A percentile compares a stretch with the other conserved stretches of the same genome.
Evolutionary conservation across 2,329 filamentous ascomycete species (phyloP).

Genomic region (Fusarium kyushuense): DNA sequence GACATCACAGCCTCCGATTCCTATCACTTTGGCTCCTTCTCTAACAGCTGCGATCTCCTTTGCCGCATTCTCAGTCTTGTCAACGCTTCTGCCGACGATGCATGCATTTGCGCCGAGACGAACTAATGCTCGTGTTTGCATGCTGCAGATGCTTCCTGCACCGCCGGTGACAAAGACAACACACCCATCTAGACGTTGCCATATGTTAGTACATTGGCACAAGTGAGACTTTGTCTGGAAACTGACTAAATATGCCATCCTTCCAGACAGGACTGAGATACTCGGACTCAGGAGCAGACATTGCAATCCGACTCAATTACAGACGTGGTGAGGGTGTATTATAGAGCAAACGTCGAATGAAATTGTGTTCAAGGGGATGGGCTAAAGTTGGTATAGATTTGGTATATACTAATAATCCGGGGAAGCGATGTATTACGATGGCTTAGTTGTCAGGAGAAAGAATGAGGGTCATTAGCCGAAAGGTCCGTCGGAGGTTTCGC

Average conservation of each 20-base stretch:
- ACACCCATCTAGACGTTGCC: conserved; percentile 74
- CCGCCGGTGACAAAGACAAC: conserved; percentile 97
- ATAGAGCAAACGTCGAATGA: not conserved
- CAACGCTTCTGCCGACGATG: conserved; percentile 89
- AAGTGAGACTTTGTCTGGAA: not conserved
- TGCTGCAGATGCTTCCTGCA: conserved; percentile 92
- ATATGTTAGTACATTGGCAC: conserved; percentile 3
- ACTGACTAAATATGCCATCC: conserved; percentile 85
- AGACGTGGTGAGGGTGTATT: not conserved
- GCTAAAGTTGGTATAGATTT: not conserved
- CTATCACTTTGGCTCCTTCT: conserved; percentile 84
- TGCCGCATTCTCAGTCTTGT: conserved; percentile 87
- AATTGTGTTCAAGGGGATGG: not conserved
- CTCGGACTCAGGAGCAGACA: conserved; percentile 77
- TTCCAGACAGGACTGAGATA: conserved; percentile 88
- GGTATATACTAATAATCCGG: conserved; percentile 1
- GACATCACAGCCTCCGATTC: conserved; percentile 84
- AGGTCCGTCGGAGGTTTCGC: conserved; percentile 1
- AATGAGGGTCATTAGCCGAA: conserved; percentile 1
- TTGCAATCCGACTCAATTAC: conserved; percentile 51
- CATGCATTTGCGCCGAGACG: conserved; percentile 92
- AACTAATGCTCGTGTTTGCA: conserved; percentile 91
- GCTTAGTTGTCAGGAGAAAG: conserved; percentile 1
- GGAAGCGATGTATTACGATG: not conserved
- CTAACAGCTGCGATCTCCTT: conserved; percentile 85